Evolutionary conservation across 2,329 filamentous ascomycete genomes (phyloP).

Genomic region (Davidsoniella neocaledoniae): DNA sequence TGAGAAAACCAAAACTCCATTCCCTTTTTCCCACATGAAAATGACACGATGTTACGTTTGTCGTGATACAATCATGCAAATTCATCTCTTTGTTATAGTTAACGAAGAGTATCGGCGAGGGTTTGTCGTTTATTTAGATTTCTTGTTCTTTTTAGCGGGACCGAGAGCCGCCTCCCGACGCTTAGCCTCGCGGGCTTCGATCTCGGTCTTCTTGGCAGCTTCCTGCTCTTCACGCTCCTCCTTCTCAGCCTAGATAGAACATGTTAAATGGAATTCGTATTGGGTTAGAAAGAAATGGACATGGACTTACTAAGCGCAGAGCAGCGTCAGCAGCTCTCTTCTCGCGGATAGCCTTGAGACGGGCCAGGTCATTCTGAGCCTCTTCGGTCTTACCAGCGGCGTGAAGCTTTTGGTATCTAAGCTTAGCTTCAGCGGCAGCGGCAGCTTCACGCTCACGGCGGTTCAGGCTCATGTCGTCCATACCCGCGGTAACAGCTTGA

Average conservation of each 20-base stretch:
- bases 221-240: conserved; percentile 39
- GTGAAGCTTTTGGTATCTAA: conserved; percentile 81
- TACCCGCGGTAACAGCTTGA: conserved; percentile 34
- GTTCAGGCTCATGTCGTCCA: conserved; percentile 35
- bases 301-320: conserved; percentile 53
- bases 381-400: conserved; percentile 94
- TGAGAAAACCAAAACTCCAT: too few species aligned
- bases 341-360: conserved; percentile 67
- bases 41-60: too few species aligned
- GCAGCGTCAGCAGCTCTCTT: conserved; percentile 71
- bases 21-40: too few species aligned
- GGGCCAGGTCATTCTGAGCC: conserved; percentile 74
- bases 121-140: conserved; percentile 7
- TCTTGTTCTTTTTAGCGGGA: conserved; percentile 31
- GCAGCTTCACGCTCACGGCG: conserved; percentile 52
- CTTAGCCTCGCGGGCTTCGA: conserved; percentile 39
- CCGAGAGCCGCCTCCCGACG: conserved; percentile 35
- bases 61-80: too few species aligned
- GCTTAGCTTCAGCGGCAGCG: conserved; percentile 74
- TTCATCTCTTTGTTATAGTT: too few species aligned
- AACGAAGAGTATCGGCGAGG: too few species aligned
- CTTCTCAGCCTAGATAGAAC: conserved; percentile 34
- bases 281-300: conserved; percentile 3
- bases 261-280: neutral
- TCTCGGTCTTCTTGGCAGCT: conserved; percentile 30